phyloP scores from a whole-genome alignment of 306 rosid genomes.

The Prinsepia uniflora region DNA sequence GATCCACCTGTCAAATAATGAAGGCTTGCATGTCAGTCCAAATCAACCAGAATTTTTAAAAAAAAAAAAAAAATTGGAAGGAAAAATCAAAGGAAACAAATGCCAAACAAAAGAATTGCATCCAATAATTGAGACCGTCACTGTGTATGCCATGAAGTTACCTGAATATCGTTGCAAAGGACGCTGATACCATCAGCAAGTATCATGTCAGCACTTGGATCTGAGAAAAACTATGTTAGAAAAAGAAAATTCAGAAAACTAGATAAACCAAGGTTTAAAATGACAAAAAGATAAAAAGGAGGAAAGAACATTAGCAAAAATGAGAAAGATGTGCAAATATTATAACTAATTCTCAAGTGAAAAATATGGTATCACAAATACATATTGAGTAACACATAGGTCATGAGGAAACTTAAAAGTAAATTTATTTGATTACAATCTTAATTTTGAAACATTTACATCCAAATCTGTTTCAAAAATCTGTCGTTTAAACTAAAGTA shows the following conservation, averaged over 20 bases:
- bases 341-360: background rate
- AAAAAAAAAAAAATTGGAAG: background rate
- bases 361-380: background rate
- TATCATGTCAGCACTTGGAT: conserved; percentile 77
- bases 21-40: conserved; percentile 23
- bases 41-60: background rate
- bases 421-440: background rate
- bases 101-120: background rate
- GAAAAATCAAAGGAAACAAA: conserved; percentile 7
- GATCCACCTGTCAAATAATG: conserved; percentile 80
- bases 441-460: background rate
- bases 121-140: conserved; percentile 6
- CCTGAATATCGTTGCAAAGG: conserved; percentile 94
- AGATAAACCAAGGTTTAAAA: background rate
- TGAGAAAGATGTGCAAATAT: background rate
- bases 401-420: background rate
- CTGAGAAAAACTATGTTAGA: conserved; percentile 44
- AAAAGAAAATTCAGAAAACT: conserved; percentile 10
- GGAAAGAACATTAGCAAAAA: background rate
- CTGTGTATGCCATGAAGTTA: conserved; percentile 25
- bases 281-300: background rate
- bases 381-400: background rate
- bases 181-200: conserved; percentile 86
- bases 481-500: background rate
- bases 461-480: background rate